Conservation (phyloP, 139 green algal species). For the Auxenochlorella pyrenoidosa region DNA sequence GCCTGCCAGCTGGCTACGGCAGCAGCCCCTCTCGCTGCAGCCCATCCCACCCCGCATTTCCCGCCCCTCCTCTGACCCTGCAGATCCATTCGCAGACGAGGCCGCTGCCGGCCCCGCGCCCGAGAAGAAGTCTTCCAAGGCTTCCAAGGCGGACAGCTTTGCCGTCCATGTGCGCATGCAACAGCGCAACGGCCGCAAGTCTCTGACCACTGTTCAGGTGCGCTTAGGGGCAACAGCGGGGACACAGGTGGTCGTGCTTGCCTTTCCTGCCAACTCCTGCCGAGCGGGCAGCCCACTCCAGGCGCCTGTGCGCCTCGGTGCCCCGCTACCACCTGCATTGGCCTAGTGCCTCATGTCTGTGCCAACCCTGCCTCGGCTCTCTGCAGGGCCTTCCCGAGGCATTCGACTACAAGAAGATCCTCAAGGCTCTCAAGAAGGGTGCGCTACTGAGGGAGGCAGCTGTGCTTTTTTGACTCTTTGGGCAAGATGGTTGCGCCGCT, state of each 20-base stretch:
- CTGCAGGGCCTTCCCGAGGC: constrained; percentile 85
- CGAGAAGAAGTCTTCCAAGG: constrained; percentile 32
- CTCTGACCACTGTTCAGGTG: constrained; percentile 91
- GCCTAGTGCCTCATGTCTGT: neutral
- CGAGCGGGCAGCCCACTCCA: too few relatives aligned
- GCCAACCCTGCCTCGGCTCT: neutral
- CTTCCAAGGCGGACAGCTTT: constrained; percentile 48
- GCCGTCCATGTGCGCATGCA: constrained; percentile 96
- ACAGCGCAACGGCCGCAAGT: constrained; percentile 98
- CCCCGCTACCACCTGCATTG: too few relatives aligned
- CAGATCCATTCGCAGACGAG: constrained; percentile 67
- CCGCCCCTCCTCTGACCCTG: neutral
- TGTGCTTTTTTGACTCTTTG: neutral
- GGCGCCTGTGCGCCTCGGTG: too few relatives aligned
- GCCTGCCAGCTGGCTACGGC: too few relatives aligned
- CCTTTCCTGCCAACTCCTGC: neutral
- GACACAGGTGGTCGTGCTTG: too few relatives aligned
- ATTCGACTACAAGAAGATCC: constrained; percentile 98
- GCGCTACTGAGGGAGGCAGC: neutral
- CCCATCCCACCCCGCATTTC: too few relatives aligned
- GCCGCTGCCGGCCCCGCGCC: neutral
- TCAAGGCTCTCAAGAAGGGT: constrained; percentile 99
- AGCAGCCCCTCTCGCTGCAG: too few relatives aligned
- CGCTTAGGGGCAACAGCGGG: neutral
- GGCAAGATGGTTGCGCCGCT: too few relatives aligned